These are phyloP conservation scores for Pilobolus umbonatus DNA, from an alignment of 192 early-diverging fungal species.

Conservation along the genomic window DNA sequence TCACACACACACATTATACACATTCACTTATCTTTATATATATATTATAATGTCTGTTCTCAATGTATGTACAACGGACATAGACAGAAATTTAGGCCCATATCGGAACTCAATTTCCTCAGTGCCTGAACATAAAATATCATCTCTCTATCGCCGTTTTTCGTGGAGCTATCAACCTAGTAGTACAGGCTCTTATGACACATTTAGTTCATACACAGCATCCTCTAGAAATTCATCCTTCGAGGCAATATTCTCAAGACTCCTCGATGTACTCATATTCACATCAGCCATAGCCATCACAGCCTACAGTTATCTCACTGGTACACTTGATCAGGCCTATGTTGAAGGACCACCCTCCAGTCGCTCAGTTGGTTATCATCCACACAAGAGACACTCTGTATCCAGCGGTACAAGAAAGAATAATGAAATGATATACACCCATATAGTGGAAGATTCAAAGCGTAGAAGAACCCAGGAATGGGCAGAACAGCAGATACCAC, in stretches of 20 bases:
- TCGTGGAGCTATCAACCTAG: not conserved
- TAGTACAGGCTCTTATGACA: not conserved
- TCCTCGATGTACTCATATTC: conserved; percentile 16
- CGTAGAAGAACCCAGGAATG: conserved; percentile 13
- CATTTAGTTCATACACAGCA: not conserved
- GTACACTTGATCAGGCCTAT: conserved; percentile 10
- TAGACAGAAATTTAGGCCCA: not conserved
- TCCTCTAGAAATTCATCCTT: conserved; percentile 4
- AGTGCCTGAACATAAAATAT: not conserved
- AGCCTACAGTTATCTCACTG: conserved; percentile 11
- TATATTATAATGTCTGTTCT: conserved; percentile 5
- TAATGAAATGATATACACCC: not conserved
- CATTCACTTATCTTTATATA: not conserved
- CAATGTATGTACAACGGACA: conserved; percentile 7
- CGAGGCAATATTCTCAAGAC: conserved; percentile 2
- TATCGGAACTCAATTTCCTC: conserved; percentile 10
- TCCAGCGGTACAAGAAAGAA: not conserved
- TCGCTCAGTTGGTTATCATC: not conserved
- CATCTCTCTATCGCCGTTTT: conserved; percentile 7
- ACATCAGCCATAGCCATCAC: conserved; percentile 21
- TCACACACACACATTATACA: too few species aligned
- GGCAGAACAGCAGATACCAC: conserved; percentile 8
- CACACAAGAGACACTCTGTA: not conserved
- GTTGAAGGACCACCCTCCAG: not conserved
- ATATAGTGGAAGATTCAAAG: conserved; percentile 6